phyloP scores from a whole-genome alignment of 352 stramenopile genomes.

The Pythium folliculosum region DNA sequence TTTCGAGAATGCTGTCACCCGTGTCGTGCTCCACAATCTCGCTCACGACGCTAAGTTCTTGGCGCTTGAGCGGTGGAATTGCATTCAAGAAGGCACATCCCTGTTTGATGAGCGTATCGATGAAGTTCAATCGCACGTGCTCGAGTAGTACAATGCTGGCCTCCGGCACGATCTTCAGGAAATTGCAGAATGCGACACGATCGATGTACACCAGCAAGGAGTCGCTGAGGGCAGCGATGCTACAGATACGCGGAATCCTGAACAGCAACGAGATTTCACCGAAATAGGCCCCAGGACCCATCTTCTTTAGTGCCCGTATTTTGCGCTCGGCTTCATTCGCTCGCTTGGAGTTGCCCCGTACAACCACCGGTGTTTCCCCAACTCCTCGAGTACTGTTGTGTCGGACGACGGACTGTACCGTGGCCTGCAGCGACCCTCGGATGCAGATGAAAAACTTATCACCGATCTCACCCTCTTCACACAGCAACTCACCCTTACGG shows the following conservation, averaged over 20 bases:
- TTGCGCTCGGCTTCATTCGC: slow-evolving; percentile 25
- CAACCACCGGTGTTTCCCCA: neutral
- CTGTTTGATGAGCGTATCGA: slow-evolving; percentile 63
- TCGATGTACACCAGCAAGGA: slow-evolving; percentile 74
- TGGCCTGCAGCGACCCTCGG: slow-evolving; percentile 51
- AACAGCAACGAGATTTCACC: slow-evolving; percentile 75
- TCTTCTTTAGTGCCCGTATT: slow-evolving; percentile 55
- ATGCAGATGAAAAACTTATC: slow-evolving; percentile 78
- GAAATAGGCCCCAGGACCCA: slow-evolving; percentile 63
- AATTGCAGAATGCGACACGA: slow-evolving; percentile 66
- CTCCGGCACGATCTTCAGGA: slow-evolving; percentile 67
- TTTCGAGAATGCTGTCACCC: slow-evolving; percentile 34
- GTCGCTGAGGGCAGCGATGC: slow-evolving; percentile 60
- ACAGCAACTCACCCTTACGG: slow-evolving; percentile 49
- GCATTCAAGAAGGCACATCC: slow-evolving; percentile 54
- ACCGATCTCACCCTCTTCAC: slow-evolving; percentile 56
- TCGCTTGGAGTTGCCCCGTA: neutral
- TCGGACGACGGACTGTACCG: slow-evolving; percentile 27
- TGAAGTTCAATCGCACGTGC: slow-evolving; percentile 60
- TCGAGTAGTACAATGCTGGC: slow-evolving; percentile 54
- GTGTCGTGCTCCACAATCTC: slow-evolving; percentile 46
- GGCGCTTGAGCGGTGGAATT: slow-evolving; percentile 52
- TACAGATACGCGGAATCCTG: slow-evolving; percentile 67
- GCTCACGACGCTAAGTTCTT: slow-evolving; percentile 58
- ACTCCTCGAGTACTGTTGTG: neutral